These are phyloP conservation scores for Aureobasidium sp. DNA, from an alignment of 2,329 filamentous ascomycete genomes.

Conservation along the genomic window DNA sequence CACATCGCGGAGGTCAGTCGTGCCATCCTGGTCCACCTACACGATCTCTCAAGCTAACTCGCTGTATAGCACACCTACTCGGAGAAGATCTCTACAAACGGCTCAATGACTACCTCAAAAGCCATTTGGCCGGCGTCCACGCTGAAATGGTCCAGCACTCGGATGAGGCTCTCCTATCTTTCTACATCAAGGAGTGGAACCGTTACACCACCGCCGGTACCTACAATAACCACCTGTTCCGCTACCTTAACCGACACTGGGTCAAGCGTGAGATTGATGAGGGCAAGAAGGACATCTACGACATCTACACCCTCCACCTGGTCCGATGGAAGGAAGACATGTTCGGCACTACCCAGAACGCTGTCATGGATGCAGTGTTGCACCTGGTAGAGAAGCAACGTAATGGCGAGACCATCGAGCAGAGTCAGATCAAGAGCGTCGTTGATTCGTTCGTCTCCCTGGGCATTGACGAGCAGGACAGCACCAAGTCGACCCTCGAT, in stretches of 20 bases:
- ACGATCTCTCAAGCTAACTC: constrained; percentile 1
- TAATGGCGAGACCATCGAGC: constrained; percentile 95
- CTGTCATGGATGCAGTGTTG: constrained; percentile 91
- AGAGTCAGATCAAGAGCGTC: constrained; percentile 92
- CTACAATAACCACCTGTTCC: constrained; percentile 95
- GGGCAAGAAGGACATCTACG: constrained; percentile 95
- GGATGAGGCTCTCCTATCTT: constrained; percentile 82
- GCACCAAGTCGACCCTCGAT: constrained; percentile 87
- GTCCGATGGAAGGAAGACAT: constrained; percentile 93
- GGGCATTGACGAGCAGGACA: constrained; percentile 87
- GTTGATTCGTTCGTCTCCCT: constrained; percentile 93
- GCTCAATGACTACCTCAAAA: constrained; percentile 74
- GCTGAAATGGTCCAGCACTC: constrained; percentile 68
- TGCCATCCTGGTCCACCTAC: neutral
- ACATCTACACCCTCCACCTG: constrained; percentile 93
- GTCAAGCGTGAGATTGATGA: constrained; percentile 98
- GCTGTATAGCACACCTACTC: constrained; percentile 70
- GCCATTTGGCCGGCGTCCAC: constrained; percentile 66
- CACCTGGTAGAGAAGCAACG: constrained; percentile 95
- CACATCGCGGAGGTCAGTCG: constrained; percentile 61
- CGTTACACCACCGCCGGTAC: constrained; percentile 92
- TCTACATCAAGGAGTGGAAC: constrained; percentile 96
- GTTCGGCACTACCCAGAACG: constrained; percentile 73
- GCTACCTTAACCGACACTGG: constrained; percentile 96
- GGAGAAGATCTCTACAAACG: constrained; percentile 95